phyloP scores from a whole-genome alignment of 257 asterid genomes.

The Ballota nigra region DNA sequence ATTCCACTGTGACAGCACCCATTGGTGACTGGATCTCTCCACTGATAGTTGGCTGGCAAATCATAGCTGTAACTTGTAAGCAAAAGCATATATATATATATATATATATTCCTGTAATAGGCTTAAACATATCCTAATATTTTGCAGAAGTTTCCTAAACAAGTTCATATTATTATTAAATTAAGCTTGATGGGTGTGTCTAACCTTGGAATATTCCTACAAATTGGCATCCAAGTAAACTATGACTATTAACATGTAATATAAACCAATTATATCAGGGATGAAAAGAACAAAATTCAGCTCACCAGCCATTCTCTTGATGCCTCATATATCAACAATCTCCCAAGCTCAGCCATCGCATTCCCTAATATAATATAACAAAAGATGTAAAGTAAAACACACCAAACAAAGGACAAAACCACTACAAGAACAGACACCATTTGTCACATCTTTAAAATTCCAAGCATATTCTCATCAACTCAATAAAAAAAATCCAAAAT shows the following conservation, averaged over 20 bases:
- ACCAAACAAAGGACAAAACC: background rate
- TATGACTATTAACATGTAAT: background rate
- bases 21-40: conserved; percentile 93
- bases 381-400: background rate
- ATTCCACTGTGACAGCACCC: conserved; percentile 89
- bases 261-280: background rate
- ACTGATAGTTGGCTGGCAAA: conserved; percentile 72
- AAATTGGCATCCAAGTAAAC: background rate
- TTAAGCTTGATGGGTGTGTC: background rate
- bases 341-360: conserved; percentile 99
- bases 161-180: background rate
- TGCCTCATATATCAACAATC: conserved; percentile 90
- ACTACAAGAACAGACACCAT: background rate
- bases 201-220: background rate
- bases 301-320: conserved; percentile 97
- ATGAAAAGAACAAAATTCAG: background rate
- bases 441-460: background rate
- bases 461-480: conserved; percentile 6
- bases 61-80: conserved; percentile 1
- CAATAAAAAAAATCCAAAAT: background rate
- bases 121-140: background rate
- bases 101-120: background rate
- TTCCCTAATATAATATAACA: conserved; percentile 41
- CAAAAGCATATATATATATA: background rate
- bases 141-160: background rate